Base-by-base conservation (phyloP, 768 basidiomycete species). In the Leccinum imitatum region DNA sequence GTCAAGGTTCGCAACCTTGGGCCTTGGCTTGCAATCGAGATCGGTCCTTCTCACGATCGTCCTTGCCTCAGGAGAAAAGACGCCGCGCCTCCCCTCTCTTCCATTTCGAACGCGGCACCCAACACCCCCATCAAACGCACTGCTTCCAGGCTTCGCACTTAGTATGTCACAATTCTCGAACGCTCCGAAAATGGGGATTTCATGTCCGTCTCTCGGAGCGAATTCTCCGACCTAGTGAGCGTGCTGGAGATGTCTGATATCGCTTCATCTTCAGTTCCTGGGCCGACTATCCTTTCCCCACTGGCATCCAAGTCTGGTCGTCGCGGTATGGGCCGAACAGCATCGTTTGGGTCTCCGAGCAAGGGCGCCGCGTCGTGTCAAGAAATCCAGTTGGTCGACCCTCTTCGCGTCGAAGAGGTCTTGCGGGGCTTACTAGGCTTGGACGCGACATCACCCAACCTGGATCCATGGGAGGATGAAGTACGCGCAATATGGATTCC, bases 161-260 rank as follows among this genome's bases (percentile, higher is more conserved):
- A 86, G 70, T 93, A 93, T 65, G 70, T 75, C 39, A 68, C 77
- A 3, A 74, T 90, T 52, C 81, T 94, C 10, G 77, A 78, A 15
- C 82, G 87, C 35, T 77, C 80, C 13, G 83, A 83, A 21, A 76
- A 74, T 15, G n/a, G 80, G 15, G 69, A 83, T 5, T 25, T 91
- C 62, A 75, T 81, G 3, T 79, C 87, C 3, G 89, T 88, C 2
- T 89, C 87, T 10, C 80, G 89, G 9, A 89, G 83, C 69, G 92
- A 93, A 65, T 92, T 94, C 63, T 76, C 79, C 0, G 91, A 94
- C 64, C 77, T 93, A 4, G 67, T 89, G 1, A 81, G 83, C 25
- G 76, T 93, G 53, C 75, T 94, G 39, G 91, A 94, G 73, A 89
- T 87, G 4, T 80, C 83, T 7, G 92, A 91, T 2, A 76, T 91